Conservation (phyloP, 2,329 filamentous ascomycete genomes). For the Nemania sp. region DNA sequence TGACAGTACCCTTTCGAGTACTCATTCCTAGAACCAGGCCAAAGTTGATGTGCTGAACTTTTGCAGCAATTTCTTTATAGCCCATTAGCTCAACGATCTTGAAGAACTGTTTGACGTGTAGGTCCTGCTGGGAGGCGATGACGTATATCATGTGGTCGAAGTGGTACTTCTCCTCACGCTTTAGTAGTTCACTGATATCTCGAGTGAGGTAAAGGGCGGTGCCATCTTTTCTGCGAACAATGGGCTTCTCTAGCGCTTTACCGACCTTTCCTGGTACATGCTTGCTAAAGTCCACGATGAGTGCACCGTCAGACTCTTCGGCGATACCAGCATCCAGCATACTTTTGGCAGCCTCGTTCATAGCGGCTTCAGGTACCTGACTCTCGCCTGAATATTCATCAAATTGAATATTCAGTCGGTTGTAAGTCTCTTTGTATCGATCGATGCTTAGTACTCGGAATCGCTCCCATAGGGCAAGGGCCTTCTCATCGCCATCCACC, state of each 20-base stretch:
- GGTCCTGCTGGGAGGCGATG: slow-evolving; percentile 77
- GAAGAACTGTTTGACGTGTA: slow-evolving; percentile 80
- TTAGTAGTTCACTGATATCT: slow-evolving; percentile 79
- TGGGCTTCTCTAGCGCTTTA: slow-evolving; percentile 76
- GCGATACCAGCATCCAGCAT: slow-evolving; percentile 74
- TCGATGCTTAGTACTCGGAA: slow-evolving; percentile 71
- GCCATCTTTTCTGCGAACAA: slow-evolving; percentile 79
- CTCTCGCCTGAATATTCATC: slow-evolving; percentile 79
- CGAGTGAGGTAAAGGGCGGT: slow-evolving; percentile 82
- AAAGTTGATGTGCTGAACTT: slow-evolving; percentile 81
- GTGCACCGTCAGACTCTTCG: slow-evolving; percentile 77
- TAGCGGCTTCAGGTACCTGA: slow-evolving; percentile 74
- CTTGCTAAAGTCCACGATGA: slow-evolving; percentile 78
- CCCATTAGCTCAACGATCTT: slow-evolving; percentile 81
- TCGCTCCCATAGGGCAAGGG: slow-evolving; percentile 67
- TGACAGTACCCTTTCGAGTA: slow-evolving; percentile 77
- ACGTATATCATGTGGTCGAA: slow-evolving; percentile 88
- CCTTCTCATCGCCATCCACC: slow-evolving; percentile 69
- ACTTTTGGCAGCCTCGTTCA: slow-evolving; percentile 71
- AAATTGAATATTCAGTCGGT: slow-evolving; percentile 70
- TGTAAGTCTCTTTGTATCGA: slow-evolving; percentile 69
- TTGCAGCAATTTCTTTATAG: slow-evolving; percentile 73
- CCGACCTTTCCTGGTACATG: slow-evolving; percentile 74
- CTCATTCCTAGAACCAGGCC: slow-evolving; percentile 78
- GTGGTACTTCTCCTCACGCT: slow-evolving; percentile 68